Evolutionary conservation across 306 rosid genomes (phyloP).

Genomic region (Cucurbita ficifolia): DNA sequence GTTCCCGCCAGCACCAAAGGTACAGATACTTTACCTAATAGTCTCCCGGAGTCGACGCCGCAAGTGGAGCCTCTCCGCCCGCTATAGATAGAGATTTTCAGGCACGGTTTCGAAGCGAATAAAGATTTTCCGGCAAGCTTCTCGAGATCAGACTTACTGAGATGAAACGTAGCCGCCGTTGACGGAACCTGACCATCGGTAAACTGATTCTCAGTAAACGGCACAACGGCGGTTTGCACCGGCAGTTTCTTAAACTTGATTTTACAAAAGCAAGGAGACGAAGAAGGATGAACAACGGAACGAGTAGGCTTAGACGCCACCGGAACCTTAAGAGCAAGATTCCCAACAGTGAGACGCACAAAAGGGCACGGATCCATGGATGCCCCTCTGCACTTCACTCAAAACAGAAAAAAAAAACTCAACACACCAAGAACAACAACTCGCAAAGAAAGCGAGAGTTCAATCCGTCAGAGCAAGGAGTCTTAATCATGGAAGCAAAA

Average conservation of each 20-base stretch:
- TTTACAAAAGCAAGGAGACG: conserved; percentile 63
- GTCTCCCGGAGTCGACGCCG: conserved; percentile 45
- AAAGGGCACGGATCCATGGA: conserved; percentile 80
- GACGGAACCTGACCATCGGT: conserved; percentile 28
- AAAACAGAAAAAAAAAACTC: not conserved
- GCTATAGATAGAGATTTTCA: conserved; percentile 44
- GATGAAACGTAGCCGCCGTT: conserved; percentile 49
- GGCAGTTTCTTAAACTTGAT: conserved; percentile 49
- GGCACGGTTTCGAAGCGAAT: conserved; percentile 26
- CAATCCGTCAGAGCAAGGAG: not conserved
- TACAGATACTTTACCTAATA: conserved; percentile 33
- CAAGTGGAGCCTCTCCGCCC: conserved; percentile 49
- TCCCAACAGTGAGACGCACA: conserved; percentile 42
- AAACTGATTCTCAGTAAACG: conserved; percentile 28
- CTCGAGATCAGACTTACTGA: conserved; percentile 43
- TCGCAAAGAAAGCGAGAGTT: not conserved
- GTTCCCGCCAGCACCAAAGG: conserved; percentile 45
- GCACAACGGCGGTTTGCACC: conserved; percentile 41
- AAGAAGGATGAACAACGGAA: conserved; percentile 60
- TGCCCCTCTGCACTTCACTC: not conserved
- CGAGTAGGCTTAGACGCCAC: conserved; percentile 62
- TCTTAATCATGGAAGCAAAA: not conserved
- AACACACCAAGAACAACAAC: not conserved
- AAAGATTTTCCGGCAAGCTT: conserved; percentile 25
- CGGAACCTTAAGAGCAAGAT: conserved; percentile 63